A percentile compares a stretch with the other conserved stretches of the same genome.
These are phyloP conservation scores for Tirmania nivea DNA, from an alignment of 495 filamentous ascomycete species.

Conservation along the genomic window DNA sequence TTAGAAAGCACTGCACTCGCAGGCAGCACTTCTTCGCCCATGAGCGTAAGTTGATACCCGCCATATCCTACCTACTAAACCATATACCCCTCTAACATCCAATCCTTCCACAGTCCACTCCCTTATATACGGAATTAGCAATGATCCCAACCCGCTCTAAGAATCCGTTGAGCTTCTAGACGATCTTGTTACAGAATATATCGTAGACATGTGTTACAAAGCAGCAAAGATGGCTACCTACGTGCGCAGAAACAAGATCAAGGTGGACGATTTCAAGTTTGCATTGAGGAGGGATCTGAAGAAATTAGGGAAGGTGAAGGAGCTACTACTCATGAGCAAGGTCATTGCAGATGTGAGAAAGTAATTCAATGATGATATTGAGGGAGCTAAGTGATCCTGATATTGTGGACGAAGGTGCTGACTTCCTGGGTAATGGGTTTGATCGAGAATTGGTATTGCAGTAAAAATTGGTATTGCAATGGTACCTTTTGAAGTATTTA, in stretches of 20 bases:
- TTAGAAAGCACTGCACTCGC: constrained; percentile 24
- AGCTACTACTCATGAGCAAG: constrained; percentile 35
- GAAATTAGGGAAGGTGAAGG: constrained; percentile 75
- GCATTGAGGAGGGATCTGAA: constrained; percentile 61
- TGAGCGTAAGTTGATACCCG: constrained; percentile 39
- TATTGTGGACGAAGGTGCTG: not conserved
- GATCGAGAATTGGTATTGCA: no score
- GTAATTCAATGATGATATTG: constrained; percentile 17
- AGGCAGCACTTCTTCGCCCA: constrained; percentile 62
- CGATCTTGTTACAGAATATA: constrained; percentile 75
- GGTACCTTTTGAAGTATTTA: not conserved
- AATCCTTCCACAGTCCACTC: constrained; percentile 36
- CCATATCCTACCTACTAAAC: not conserved
- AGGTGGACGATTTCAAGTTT: constrained; percentile 93
- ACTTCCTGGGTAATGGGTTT: no score
- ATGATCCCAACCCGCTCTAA: constrained; percentile 45
- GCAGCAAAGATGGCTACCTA: constrained; percentile 63
- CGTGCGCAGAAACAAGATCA: constrained; percentile 77
- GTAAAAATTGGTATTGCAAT: no score
- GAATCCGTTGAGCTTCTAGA: constrained; percentile 73
- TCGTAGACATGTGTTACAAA: constrained; percentile 42
- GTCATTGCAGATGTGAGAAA: constrained; percentile 18
- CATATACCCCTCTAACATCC: not conserved
- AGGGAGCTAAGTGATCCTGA: not conserved
- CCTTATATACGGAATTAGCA: constrained; percentile 75